Evolutionary conservation across 1,284 basidiomycete genomes (phyloP).

Genomic region (Tilletiopsis washingtonensis): DNA sequence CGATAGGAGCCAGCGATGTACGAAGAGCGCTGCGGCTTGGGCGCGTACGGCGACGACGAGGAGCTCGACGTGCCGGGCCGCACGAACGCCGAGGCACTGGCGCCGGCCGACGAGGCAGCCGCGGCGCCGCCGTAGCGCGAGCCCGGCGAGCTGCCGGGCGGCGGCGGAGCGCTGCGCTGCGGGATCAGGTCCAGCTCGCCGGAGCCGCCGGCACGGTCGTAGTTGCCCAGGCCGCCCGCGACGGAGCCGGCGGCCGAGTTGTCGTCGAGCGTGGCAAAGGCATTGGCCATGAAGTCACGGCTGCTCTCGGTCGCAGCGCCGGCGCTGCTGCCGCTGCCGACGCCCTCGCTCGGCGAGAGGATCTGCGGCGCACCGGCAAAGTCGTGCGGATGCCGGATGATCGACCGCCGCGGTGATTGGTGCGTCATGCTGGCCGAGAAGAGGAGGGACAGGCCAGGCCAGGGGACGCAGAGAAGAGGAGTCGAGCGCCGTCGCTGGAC

Average conservation of each 20-base stretch:
- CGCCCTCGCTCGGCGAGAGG: slow-evolving; percentile 14
- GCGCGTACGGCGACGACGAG: slow-evolving; percentile 2
- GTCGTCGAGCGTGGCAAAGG: neutral
- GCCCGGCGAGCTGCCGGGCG: neutral
- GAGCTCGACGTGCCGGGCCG: slow-evolving; percentile 6
- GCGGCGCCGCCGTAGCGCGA: neutral
- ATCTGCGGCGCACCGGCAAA: slow-evolving; percentile 32
- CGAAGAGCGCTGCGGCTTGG: slow-evolving; percentile 9
- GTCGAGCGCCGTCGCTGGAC: too few species aligned
- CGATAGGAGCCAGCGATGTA: slow-evolving; percentile 14
- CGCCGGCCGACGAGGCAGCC: neutral
- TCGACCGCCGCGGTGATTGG: slow-evolving; percentile 30
- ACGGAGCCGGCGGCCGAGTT: neutral
- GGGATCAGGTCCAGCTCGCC: slow-evolving; percentile 19
- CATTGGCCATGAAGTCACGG: neutral
- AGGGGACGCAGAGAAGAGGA: too few species aligned
- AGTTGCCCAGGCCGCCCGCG: neutral
- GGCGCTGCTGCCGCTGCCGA: neutral
- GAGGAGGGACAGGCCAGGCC: too few species aligned
- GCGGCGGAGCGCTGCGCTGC: slow-evolving; percentile 30
- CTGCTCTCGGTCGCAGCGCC: neutral
- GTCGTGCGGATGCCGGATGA: slow-evolving; percentile 38
- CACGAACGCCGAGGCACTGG: slow-evolving; percentile 7
- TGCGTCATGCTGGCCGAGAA: slow-evolving; percentile 8
- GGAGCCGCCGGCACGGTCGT: neutral